Base-by-base conservation (phyloP, 106 monocot species). In the Acorus calamus region DNA sequence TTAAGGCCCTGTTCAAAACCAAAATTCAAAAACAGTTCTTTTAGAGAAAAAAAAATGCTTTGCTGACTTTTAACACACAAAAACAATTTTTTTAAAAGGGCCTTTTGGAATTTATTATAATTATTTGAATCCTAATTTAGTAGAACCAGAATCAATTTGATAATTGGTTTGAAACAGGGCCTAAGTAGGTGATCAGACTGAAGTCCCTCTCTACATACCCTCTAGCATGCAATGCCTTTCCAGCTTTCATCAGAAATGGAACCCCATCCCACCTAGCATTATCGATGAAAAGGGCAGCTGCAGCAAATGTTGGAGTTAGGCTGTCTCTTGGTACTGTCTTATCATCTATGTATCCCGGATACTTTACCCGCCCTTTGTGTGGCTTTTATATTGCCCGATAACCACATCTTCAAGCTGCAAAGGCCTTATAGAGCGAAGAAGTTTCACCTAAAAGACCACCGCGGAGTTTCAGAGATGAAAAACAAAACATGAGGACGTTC, bases 221-320 rank as follows among this genome's bases (percentile, higher is more conserved):
- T 50, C 62, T 79, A 13, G 66, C 76, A 63, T 94, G 77, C 65
- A 94, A 73, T 44, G 89, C 94, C 67, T 94, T 94, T 11, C 94
- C 94, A 44, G 89, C 89, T 71, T 94, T 94, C 94, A 94, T 86
- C 6, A 94, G 85, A 76, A 93, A 93, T 8, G 88, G 92, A 0
- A 94, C 94, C 10, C 94, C 94, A 62, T 94, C 94, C 94, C 89
- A 94, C 71, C 94, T 81, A 6, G 86, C 89, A 73, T 89, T 94
- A 61, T 94, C 66, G 57, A 94, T 89, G 49, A 94, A 94, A 50
- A 94, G 80, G 2, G 89, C 89, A 60, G 89, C 84, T 3, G 94
- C 86, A 57, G 89, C 94, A 66, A 94, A 94, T 52, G 94, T 94
- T 12, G 94, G 86, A 52, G 94, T 89, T 2, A 94, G 11, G 50